Evolutionary conservation across 192 early-diverging fungal species (phyloP).

Genomic region (Allomyces macrogynus): DNA sequence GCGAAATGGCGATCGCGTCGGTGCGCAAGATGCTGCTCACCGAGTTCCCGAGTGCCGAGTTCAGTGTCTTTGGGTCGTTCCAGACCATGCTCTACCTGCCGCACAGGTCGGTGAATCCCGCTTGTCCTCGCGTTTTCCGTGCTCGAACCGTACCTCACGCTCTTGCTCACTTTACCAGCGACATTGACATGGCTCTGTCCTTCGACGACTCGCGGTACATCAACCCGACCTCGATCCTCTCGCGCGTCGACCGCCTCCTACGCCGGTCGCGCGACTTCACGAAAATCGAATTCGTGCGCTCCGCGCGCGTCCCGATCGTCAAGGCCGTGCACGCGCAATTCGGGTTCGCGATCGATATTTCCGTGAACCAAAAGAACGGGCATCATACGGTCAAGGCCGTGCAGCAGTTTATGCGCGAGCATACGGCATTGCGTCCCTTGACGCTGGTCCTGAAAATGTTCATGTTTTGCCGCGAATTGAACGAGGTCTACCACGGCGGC

Average conservation of each 20-base stretch:
- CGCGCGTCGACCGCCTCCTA: too few relatives aligned
- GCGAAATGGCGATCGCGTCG: background rate
- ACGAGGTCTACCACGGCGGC: background rate
- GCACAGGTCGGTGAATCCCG: background rate
- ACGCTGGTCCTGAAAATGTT: background rate
- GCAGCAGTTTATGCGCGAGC: background rate
- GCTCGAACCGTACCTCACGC: too few relatives aligned
- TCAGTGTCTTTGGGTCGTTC: background rate
- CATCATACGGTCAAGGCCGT: background rate
- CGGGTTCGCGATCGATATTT: background rate
- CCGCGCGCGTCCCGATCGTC: background rate
- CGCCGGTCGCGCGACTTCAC: too few relatives aligned
- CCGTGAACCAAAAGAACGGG: background rate
- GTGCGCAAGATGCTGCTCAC: too few relatives aligned
- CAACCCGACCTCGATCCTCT: too few relatives aligned
- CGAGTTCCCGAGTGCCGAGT: too few relatives aligned
- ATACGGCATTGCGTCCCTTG: background rate
- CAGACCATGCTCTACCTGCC: background rate
- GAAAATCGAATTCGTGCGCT: background rate
- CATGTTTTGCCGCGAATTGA: background rate
- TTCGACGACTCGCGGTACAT: background rate
- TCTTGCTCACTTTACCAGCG: background rate
- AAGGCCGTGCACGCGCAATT: background rate
- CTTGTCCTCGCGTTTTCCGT: too few relatives aligned
- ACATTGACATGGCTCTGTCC: background rate